phyloP scores from a whole-genome alignment of 306 rosid genomes.

The Vicia sativa region DNA sequence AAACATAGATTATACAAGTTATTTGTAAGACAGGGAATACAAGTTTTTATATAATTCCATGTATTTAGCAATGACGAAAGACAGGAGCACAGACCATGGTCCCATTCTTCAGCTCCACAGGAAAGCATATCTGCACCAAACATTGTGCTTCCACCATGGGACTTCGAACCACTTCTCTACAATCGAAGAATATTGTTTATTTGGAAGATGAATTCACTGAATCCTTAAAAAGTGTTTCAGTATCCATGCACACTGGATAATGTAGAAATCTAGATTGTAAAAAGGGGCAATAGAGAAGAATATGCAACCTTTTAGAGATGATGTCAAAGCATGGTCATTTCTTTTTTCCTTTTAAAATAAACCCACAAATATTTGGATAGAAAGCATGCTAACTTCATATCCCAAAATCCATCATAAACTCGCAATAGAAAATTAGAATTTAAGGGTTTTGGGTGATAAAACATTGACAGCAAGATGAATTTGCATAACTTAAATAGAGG shows the following conservation, averaged over 20 bases:
- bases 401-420: background rate
- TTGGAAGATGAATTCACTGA: slow-evolving; percentile 43
- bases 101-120: slow-evolving; percentile 84
- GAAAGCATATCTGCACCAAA: slow-evolving; percentile 91
- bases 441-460: background rate
- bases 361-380: background rate
- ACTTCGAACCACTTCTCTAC: slow-evolving; percentile 87
- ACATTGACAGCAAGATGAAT: background rate
- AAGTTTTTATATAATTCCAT: slow-evolving; percentile 20
- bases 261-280: slow-evolving; percentile 27
- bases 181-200: slow-evolving; percentile 41
- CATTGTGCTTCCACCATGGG: slow-evolving; percentile 99
- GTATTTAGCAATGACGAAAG: slow-evolving; percentile 23
- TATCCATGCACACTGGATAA: slow-evolving; percentile 22
- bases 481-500: slow-evolving; percentile 7
- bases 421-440: background rate
- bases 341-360: slow-evolving; percentile 8
- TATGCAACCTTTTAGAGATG: slow-evolving; percentile 31
- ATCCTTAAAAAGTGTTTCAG: slow-evolving; percentile 27
- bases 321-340: slow-evolving; percentile 3
- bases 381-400: background rate
- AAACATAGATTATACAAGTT: slow-evolving; percentile 27
- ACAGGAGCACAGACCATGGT: slow-evolving; percentile 61
- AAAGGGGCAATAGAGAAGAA: slow-evolving; percentile 30
- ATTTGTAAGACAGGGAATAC: slow-evolving; percentile 31